Evolutionary conservation across 2,329 filamentous ascomycete species (phyloP), one percentile per base, ranked within the genome.

Genomic region (Sporothrix curviconia): DNA sequence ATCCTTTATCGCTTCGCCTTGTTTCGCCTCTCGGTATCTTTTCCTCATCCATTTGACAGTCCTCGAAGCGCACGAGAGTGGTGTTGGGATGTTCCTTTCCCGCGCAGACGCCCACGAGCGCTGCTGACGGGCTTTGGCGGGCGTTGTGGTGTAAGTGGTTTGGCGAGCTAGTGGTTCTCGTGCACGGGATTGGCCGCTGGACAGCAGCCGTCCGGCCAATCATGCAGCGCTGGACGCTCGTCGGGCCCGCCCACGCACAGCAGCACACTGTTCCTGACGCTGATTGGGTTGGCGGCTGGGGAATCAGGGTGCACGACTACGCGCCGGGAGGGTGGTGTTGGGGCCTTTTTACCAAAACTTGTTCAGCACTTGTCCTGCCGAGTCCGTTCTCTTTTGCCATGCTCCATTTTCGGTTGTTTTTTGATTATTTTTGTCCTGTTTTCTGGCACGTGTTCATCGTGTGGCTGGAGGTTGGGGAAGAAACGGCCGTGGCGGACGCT

Each of bases 291-390:
- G 49, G 43, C 34, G 2, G 22, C n/a, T 6, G 24, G 17, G 30
- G 53, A 55, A 55, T 55, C 53, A 55, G n/a, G 22, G n/a, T 3
- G n/a, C 42, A 47, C 24, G 42, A 55, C 34, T 55, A 55, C 32
- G 53, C 53, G 53, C 53, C 53, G n/a, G 52, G n/a, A 19, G 1
- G 17, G 22, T 15, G 51, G 17, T 17, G 11, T n/a, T 2, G 17
- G n/a, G 34, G 25, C 30, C 6, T 22, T 2, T 40, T 14, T 14
- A 8, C 19, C 19, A 17, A 19, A 34, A 7, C 44, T 49, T 24
- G 46, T 4, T 9, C 30, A 49, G 12, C 15, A 12, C 12, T 19
- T 3, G 3, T 25, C 40, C 8, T 24, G n/a, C n/a, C n/a, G n/a
- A n/a, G 28, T 32, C 28, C 11, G 6, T 37, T 37, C 5, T 37